Evolutionary conservation across 768 basidiomycete genomes (phyloP).

Genomic region (Rubroboletus pulcherrimus): DNA sequence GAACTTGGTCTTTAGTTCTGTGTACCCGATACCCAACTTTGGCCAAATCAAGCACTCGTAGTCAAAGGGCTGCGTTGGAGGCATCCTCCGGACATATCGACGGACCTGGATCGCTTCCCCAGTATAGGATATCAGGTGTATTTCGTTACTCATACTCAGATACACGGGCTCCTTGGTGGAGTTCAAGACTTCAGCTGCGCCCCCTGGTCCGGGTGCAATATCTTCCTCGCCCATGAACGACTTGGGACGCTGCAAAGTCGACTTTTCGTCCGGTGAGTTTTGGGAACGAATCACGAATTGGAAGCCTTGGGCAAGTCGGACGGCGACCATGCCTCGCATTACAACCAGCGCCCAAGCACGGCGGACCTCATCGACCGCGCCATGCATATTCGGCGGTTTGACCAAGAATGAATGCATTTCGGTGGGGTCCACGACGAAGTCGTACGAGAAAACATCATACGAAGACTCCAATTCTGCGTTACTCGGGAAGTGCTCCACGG

Average conservation of each 20-base stretch:
- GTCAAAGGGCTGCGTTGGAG: slow-evolving; percentile 55
- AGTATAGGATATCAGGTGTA: slow-evolving; percentile 88
- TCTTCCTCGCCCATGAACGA: slow-evolving; percentile 58
- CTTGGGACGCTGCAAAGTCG: slow-evolving; percentile 45
- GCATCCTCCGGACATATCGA: slow-evolving; percentile 75
- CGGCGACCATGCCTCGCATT: slow-evolving; percentile 92
- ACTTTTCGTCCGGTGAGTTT: slow-evolving; percentile 31
- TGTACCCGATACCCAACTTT: slow-evolving; percentile 82
- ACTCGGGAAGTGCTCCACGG: slow-evolving; percentile 84
- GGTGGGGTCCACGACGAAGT: slow-evolving; percentile 78
- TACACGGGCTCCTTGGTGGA: slow-evolving; percentile 72
- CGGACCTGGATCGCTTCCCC: slow-evolving; percentile 89
- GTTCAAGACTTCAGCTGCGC: slow-evolving; percentile 62
- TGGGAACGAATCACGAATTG: slow-evolving; percentile 74
- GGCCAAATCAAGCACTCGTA: slow-evolving; percentile 96
- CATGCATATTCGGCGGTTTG: slow-evolving; percentile 50
- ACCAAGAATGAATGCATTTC: slow-evolving; percentile 89
- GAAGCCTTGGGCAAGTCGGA: slow-evolving; percentile 90
- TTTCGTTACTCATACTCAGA: slow-evolving; percentile 92
- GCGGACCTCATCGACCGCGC: slow-evolving; percentile 53
- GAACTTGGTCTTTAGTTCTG: slow-evolving; percentile 71
- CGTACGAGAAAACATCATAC: slow-evolving; percentile 83
- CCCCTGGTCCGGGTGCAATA: slow-evolving; percentile 49
- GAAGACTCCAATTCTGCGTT: slow-evolving; percentile 68
- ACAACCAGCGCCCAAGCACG: slow-evolving; percentile 73